A percentile compares a stretch with the other conserved stretches of the same genome.
Conservation (phyloP, 441 rosid species). For the Geranium incanum region DNA sequence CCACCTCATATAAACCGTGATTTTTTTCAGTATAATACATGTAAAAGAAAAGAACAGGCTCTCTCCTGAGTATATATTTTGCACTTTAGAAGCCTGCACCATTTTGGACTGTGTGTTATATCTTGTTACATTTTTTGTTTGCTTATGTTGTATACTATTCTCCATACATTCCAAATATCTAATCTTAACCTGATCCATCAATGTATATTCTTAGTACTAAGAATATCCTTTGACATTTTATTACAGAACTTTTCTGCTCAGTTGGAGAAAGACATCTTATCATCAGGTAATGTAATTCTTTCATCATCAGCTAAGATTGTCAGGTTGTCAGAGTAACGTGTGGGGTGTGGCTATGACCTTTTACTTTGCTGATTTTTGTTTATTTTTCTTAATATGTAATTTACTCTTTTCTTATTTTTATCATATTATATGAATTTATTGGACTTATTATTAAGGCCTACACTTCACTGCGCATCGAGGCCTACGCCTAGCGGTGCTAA, state of each 20-base stretch:
- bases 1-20: too few species aligned
- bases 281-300: constrained; percentile 48
- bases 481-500: too few species aligned
- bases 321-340: background rate
- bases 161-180: background rate
- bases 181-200: background rate
- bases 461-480: too few species aligned
- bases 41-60: background rate
- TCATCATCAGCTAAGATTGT: background rate
- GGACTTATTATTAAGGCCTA: too few species aligned
- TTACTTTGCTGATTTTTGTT: background rate
- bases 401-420: background rate
- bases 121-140: background rate
- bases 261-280: constrained; percentile 84
- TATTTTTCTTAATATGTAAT: background rate
- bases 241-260: constrained; percentile 95
- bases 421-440: too few species aligned
- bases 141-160: background rate
- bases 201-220: constrained; percentile 18
- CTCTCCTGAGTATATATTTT: background rate
- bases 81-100: background rate
- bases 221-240: constrained; percentile 17
- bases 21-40: too few species aligned
- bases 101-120: too few species aligned
- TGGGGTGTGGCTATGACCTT: background rate